Evolutionary conservation across 352 stramenopile genomes (phyloP).

Genomic region (Blastocystis sp.): DNA sequence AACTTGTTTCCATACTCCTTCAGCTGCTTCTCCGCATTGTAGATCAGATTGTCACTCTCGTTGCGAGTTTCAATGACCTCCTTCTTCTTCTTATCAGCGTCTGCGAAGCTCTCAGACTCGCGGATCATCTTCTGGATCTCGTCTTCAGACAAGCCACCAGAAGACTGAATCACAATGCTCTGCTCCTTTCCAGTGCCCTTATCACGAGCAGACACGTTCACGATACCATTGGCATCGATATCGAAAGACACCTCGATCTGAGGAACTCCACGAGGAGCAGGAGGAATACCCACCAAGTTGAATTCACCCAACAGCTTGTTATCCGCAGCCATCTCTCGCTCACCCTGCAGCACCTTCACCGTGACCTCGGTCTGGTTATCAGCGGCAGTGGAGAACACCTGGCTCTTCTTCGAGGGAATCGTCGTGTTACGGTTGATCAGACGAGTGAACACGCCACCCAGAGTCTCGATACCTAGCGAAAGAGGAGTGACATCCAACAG

Average conservation of each 20-base stretch:
- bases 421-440: constrained; percentile 95
- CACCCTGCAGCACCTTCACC: constrained; percentile 95
- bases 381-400: constrained; percentile 90
- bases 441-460: constrained; percentile 92
- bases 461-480: constrained; percentile 94
- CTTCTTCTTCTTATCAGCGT: constrained; percentile 85
- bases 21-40: constrained; percentile 86
- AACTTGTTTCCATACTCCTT: constrained; percentile 90
- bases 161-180: constrained; percentile 90
- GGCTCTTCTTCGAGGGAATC: constrained; percentile 94
- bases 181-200: constrained; percentile 93
- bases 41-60: constrained; percentile 89
- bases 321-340: constrained; percentile 92
- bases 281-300: constrained; percentile 90
- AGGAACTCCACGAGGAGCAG: constrained; percentile 85
- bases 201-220: constrained; percentile 91
- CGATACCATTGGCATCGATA: constrained; percentile 95
- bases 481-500: constrained; percentile 93
- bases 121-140: constrained; percentile 95
- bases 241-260: constrained; percentile 97
- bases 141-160: constrained; percentile 84
- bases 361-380: constrained; percentile 92
- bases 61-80: constrained; percentile 91
- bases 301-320: constrained; percentile 96
- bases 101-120: constrained; percentile 88